Base-by-base conservation (phyloP, 352 stramenopile species). In the Phytopythium ostracodes region DNA sequence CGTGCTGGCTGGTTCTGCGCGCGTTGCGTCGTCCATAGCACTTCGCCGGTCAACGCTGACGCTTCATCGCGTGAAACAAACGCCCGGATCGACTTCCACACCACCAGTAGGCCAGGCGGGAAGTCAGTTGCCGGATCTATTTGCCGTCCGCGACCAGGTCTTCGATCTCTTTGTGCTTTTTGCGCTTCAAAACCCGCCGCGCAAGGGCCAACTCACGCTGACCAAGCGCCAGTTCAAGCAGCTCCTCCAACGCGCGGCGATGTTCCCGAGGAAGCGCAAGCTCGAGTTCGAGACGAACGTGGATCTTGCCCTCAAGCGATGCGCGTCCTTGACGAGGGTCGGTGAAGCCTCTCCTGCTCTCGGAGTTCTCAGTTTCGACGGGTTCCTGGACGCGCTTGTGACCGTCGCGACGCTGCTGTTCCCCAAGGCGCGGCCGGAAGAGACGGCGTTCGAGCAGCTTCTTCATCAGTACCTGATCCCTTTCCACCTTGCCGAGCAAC, bases 151-250 rank as follows among this genome's bases (percentile, higher is more conserved):
- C 33, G 74, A 89, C 24, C 72, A 78, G 36, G 66, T 92, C 7
- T 84, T 84, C 27, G 75, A 88, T n/a, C 52, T 89, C 14, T 92
- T 92, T 33, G 63, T 86, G 18, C 74, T 82, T 40, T 76, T 78
- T 44, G 72, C 81, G 0, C 63, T 92, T 0, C 80, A 84, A 18
- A 89, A 88, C 22, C 71, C 68, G 4, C 81, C 65, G 40, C 74
- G 73, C 50, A 76, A 70, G 20, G 66, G 53, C 2, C 55, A 60
- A n/a, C 65, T 79, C n/a, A 62, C 63, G 2, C 73, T 92, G 33
- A 80, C 81, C 11, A 78, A 75, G 40, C 87, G 78, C 20, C 80
- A 92, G 42, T 89, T 92, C 71, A 92, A 90, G 52, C 66, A 75
- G 25, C 56, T 87, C 22, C 35, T 87, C 2, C 67, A 84, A 33